Conservation (phyloP, 1,284 basidiomycete species). For the Leccinum cinnamomeum region DNA sequence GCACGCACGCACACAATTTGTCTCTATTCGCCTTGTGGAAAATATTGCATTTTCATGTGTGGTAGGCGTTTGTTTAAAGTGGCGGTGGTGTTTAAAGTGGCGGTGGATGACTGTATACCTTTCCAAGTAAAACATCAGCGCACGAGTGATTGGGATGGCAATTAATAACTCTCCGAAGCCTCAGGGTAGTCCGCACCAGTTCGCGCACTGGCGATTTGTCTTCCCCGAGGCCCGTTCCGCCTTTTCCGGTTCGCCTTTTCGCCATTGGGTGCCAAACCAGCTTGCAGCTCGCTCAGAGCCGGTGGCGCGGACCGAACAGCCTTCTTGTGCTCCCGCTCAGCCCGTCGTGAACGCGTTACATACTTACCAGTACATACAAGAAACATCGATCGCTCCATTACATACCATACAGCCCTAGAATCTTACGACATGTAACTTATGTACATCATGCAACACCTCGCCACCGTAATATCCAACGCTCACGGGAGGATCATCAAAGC, state of each 20-base stretch:
- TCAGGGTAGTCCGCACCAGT: neutral
- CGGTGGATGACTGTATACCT: neutral
- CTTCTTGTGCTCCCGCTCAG: neutral
- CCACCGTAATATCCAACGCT: neutral
- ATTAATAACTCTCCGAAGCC: neutral
- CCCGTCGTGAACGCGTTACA: neutral
- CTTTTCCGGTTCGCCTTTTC: neutral
- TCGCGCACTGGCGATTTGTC: neutral
- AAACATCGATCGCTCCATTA: neutral
- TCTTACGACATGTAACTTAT: neutral
- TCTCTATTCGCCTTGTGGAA: too few relatives aligned
- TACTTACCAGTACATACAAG: neutral
- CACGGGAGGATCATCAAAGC: neutral
- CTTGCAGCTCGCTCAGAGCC: neutral
- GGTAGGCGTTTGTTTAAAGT: conserved; percentile 5
- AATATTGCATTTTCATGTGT: neutral
- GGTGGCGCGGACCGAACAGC: neutral
- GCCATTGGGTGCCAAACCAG: neutral
- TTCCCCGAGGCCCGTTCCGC: neutral
- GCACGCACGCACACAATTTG: too few relatives aligned
- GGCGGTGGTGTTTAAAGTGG: neutral
- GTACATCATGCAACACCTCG: neutral
- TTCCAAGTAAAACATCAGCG: neutral
- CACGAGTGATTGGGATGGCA: neutral
- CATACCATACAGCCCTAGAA: neutral